Evolutionary conservation across 306 rosid species (phyloP), one percentile per base, ranked within the genome.

Genomic region (Glycine tomentella): DNA sequence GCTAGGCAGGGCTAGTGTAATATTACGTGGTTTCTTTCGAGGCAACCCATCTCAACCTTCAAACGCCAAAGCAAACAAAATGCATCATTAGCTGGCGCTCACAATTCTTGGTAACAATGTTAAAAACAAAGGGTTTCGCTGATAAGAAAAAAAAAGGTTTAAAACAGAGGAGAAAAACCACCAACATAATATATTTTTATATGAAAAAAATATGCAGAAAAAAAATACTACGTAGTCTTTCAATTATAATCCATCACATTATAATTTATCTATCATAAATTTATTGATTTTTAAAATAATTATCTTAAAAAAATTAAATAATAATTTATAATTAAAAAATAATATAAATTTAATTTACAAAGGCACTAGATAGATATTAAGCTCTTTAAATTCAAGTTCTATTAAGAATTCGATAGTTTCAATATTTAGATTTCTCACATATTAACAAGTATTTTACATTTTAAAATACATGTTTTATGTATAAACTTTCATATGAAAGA

Each of bases 1-100:
- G 46, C 44, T 77, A 44, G 53, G 46, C 66, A 64, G 76, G 72
- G 83, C 20, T 69, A 59, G 31, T 36, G 20, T 7, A n/a, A 36
- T 25, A 25, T 69, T 62, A 51, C 52, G 51, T 68, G 46, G 76
- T 79, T 70, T 12, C 40, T 58, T 69, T 75, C 50, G 17, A 69
- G 34, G 79, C 44, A 72, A 77, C 66, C 75, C 65, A 64, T 52
- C 15, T 72, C 31, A 76, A 68, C 46, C 57, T 77, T 73, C 62
- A 83, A 80, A 66, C 83, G 67, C 73, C 91, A 86, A 64, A 74
- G 40, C 7, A 66, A 40, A 48, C 12, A 65, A 40, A 53, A 56
- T 44, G 31, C n/a, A 58, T 33, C 12, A 57, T 69, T 85, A 82
- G 91, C 78, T 81, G 92, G 82, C 76, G 15, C 52, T 76, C 83